A percentile compares a stretch with the other conserved stretches of the same genome.
Conservation (phyloP, 2,329 filamentous ascomycete species). For the Polytolypa hystricis region DNA sequence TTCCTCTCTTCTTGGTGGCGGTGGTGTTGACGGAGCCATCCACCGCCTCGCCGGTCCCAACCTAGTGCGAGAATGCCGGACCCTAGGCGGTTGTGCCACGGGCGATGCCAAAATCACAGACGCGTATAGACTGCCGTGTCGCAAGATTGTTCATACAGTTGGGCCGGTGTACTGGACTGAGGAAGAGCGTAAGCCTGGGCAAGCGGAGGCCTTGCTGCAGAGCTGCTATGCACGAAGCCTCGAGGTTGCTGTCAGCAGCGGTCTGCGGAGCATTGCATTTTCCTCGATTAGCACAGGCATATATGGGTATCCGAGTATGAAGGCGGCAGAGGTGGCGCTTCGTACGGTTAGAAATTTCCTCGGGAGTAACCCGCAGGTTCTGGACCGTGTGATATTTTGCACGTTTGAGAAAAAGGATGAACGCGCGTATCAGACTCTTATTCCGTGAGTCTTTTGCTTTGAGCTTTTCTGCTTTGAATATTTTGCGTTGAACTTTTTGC, state of each 20-base stretch:
- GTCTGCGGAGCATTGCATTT: constrained; percentile 66
- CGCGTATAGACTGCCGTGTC: constrained; percentile 64
- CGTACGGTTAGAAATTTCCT: constrained; percentile 48
- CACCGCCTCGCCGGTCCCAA: constrained; percentile 65
- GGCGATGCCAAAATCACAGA: constrained; percentile 74
- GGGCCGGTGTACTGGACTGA: constrained; percentile 60
- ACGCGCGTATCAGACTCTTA: constrained; percentile 53
- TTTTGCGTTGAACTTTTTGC: too few relatives aligned
- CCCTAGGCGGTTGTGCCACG: constrained; percentile 60
- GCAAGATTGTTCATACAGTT: constrained; percentile 79
- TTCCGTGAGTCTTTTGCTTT: constrained; percentile 55
- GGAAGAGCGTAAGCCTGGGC: constrained; percentile 19
- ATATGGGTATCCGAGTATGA: constrained; percentile 70
- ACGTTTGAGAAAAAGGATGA: constrained; percentile 72
- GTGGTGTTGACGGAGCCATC: constrained; percentile 85
- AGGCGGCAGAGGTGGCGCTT: constrained; percentile 63
- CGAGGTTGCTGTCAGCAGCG: constrained; percentile 56
- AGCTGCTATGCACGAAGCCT: constrained; percentile 62
- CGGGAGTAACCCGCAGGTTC: constrained; percentile 27
- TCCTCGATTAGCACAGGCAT: constrained; percentile 76
- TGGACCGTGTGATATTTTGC: constrained; percentile 74
- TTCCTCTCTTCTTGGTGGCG: constrained; percentile 62
- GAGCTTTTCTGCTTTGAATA: constrained; percentile 4
- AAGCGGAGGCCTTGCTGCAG: constrained; percentile 36
- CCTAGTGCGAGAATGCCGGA: constrained; percentile 60